Base-by-base conservation (phyloP, 768 basidiomycete genomes). In the Agaricus bisporus region DNA sequence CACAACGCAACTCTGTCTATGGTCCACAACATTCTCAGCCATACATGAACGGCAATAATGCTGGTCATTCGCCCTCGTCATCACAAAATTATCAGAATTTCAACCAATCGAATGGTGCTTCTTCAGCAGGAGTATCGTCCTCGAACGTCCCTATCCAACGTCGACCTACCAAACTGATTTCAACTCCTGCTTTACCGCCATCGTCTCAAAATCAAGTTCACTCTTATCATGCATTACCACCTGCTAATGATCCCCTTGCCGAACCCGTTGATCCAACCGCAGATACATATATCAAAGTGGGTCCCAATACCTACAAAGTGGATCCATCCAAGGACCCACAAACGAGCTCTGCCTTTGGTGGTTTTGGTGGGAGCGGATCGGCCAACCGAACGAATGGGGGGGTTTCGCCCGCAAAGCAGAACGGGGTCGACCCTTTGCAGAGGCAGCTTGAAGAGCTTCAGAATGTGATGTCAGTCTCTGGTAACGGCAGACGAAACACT, bases 221-320 rank as follows among this genome's bases (percentile, higher is more conserved):
- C 4, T 42, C 41, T 17, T 44, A 51, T 28, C 51, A 43, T 32
- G 12, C 42, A 26, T 25, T 43, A 9, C 36, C 32, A 12, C 5
- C 43, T 25, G 43, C 43, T 9, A 18, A 38, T 37, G 51, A 52
- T 37, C 32, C 51, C 25, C 68, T 73, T 20, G 76, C 77, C 9
- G 84, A 86, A 58, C 73, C 82, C 0, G 77, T 85, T 35, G 84
- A 83, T 60, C 85, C 85, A 6, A 80, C 69, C 3, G 76, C 82
- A 10, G 76, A 83, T 58, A 84, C 80, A 3, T 88, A 77, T 64
- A 82, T 90, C 64, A 84, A 80, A 63, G 79, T 90, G 17, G 90
- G 88, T 1, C 70, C 72, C 29, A 79, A 80, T 47, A 74, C 84
- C 1, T 91, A 86, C 66, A 78, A 73, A 42, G 87, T 86, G 8